Evolutionary conservation across 2,329 filamentous ascomycete genomes (phyloP).

Genomic region (Byssoonygena ceratinophila): DNA sequence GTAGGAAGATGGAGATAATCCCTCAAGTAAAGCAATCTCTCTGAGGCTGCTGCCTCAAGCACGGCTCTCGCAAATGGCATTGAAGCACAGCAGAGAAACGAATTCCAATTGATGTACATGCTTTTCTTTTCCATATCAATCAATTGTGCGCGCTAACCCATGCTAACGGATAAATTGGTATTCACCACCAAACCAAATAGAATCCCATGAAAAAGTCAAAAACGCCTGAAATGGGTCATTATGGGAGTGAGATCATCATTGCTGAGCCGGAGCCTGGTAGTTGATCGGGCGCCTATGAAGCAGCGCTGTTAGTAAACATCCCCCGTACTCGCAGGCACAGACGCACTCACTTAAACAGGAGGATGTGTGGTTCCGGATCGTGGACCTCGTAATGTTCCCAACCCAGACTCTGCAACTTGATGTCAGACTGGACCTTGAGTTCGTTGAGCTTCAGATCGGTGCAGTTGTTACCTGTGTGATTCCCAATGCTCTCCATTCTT

Average conservation of each 20-base stretch:
- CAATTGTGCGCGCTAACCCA: conserved; percentile 9
- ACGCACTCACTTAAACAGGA: conserved; percentile 69
- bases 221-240: conserved; percentile 14
- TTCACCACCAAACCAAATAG: conserved; percentile 5
- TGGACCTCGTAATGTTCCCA: conserved; percentile 99
- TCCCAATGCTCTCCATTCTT: conserved; percentile 92
- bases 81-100: conserved; percentile 5
- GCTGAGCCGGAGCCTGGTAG: conserved; percentile 57
- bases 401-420: conserved; percentile 63
- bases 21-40: neutral
- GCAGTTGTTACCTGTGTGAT: conserved; percentile 79
- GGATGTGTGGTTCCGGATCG: conserved; percentile 94
- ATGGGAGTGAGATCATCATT: neutral
- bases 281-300: conserved; percentile 63
- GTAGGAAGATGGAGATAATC: conserved; percentile 9
- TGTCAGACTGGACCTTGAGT: neutral
- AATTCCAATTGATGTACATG: conserved; percentile 7
- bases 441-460: neutral
- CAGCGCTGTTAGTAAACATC: conserved; percentile 20
- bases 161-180: conserved; percentile 7
- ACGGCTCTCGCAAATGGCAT: neutral
- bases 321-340: conserved; percentile 17
- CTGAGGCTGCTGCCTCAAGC: neutral
- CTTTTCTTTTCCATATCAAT: conserved; percentile 8
- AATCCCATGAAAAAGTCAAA: conserved; percentile 7